Percentiles rank a stretch among this genome's conserved stretches.
Evolutionary conservation across 257 asterid species (phyloP).

Genomic region (Solanum piurae): DNA sequence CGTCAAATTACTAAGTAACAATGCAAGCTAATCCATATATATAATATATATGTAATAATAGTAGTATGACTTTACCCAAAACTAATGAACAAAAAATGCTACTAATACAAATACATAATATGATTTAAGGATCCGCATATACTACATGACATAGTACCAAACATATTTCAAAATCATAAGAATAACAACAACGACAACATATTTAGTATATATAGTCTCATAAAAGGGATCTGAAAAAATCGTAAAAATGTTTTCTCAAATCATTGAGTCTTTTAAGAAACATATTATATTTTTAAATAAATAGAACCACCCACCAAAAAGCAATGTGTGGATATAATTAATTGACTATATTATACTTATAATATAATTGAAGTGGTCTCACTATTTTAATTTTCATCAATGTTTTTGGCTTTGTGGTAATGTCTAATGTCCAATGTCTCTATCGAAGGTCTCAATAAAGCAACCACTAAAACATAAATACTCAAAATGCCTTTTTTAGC

Average conservation of each 20-base stretch:
- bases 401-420: background rate
- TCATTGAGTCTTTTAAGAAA: background rate
- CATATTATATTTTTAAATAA: background rate
- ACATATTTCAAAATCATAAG: background rate
- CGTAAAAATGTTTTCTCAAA: background rate
- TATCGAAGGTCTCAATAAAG: background rate
- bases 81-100: background rate
- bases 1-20: background rate
- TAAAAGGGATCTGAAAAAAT: background rate
- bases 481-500: background rate
- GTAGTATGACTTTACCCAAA: background rate
- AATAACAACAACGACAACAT: too few species aligned
- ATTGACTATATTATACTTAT: background rate
- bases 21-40: background rate
- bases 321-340: background rate
- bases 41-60: too few species aligned
- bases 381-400: background rate
- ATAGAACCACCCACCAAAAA: conserved; percentile 1
- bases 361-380: background rate
- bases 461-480: conserved; percentile 9
- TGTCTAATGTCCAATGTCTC: conserved; percentile 2
- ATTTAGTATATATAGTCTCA: accelerated
- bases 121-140: background rate
- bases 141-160: background rate
- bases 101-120: background rate